Base-by-base conservation (phyloP, 2,329 filamentous ascomycete genomes). In the Fusarium pseudograminearum region DNA sequence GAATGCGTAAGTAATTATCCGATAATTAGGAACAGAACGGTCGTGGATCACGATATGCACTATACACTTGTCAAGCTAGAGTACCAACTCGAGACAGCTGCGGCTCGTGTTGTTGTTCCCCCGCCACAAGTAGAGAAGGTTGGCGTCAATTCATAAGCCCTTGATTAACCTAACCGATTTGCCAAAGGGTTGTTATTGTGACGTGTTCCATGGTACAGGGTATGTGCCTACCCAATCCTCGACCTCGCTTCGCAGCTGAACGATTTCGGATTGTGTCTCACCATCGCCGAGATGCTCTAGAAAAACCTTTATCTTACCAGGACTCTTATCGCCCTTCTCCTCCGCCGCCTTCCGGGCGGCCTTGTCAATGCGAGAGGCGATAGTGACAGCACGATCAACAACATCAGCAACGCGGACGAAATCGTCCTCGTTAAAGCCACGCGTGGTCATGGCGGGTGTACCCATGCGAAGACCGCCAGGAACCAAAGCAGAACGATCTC, bases 371-470 rank as follows among this genome's bases (percentile, higher is more conserved):
- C 91, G 88, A 72, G 91, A 86, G 2, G 93, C 91, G 73, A 97
- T 93, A 31, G 87, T 89, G 47, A 97, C 93, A 11, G 92, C 91
- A 48, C 92, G 89, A 81, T 95, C 92, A 55, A 97, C 92, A 69
- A 97, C 93, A 76, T 93, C 91, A 16, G 93, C 93, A 16, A 97
- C 93, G 18, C 92, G 88, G 57, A 89, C 88, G 81, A 98, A 99
- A 81, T 99, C 96, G 57, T 91, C 89, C 76, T 94, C 90, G 73
- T 87, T 88, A 80, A 99, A 95, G n/a, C 95, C 96, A 65, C 96
- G 90, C 20, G 93, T 97, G 24, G 96, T 98, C 96, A 99, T 99
- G 73, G 96, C 96, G 0, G 96, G 96, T 1, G 95, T 96, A 58
- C 96, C 96, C 83, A 99, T 94, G 72, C 96, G 91, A 70, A 99